Conservation (phyloP, 1,139 yeast species). For the Pneumocystis jirovecii region DNA sequence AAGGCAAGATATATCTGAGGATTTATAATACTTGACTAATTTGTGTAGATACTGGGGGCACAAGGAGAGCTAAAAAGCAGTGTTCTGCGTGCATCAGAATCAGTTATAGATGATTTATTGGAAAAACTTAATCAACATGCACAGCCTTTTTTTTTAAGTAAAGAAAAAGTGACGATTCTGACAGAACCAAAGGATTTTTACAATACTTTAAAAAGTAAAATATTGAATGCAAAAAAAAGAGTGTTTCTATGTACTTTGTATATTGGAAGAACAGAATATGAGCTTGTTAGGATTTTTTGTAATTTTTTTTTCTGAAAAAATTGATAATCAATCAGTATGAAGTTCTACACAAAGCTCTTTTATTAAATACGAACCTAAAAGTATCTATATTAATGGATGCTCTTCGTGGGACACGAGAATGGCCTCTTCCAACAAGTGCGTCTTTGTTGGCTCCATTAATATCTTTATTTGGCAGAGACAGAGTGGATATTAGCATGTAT, state of each 20-base stretch:
- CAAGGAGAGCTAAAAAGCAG: neutral
- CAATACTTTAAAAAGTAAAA: conserved; percentile 30
- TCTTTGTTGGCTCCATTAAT: conserved; percentile 54
- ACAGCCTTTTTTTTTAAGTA: neutral
- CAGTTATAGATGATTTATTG: neutral
- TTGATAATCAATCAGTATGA: conserved; percentile 24
- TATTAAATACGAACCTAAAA: conserved; percentile 41
- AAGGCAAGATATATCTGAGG: neutral
- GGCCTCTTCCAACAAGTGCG: conserved; percentile 68
- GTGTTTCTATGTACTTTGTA: conserved; percentile 75
- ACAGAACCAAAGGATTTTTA: conserved; percentile 40
- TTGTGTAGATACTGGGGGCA: neutral
- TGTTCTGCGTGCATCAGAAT: neutral
- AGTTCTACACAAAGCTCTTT: conserved; percentile 45
- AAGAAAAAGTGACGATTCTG: neutral
- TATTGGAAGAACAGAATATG: conserved; percentile 69
- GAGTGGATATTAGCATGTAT: conserved; percentile 72
- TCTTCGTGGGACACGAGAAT: conserved; percentile 82
- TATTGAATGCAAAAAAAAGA: conserved; percentile 37
- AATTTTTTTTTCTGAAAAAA: conserved; percentile 13
- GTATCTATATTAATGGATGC: conserved; percentile 75
- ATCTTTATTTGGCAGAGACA: conserved; percentile 44
- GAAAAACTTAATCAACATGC: neutral
- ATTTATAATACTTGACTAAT: neutral
- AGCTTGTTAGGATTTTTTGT: conserved; percentile 29